These are phyloP conservation scores for Globisporangium iwayamae DNA, from an alignment of 352 stramenopile species.

Conservation along the genomic window DNA sequence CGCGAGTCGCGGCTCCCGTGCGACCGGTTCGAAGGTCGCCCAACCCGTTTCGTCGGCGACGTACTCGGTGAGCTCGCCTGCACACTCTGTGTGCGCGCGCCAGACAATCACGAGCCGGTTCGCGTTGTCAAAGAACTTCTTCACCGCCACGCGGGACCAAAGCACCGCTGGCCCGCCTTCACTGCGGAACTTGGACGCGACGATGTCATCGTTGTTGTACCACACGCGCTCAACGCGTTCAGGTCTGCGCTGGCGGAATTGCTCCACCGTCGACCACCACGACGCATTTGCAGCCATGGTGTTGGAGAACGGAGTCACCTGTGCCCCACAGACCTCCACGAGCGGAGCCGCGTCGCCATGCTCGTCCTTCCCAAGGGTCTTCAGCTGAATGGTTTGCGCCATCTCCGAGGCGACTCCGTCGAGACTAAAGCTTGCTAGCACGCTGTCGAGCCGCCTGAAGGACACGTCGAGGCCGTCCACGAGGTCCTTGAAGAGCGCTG, in stretches of 20 bases:
- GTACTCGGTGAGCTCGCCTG: not conserved
- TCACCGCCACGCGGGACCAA: not conserved
- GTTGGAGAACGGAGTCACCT: not conserved
- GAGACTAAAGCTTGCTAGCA: not conserved
- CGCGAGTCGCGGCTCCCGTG: not conserved
- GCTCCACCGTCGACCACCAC: not conserved
- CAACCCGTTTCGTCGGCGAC: not conserved
- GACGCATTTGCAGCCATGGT: not conserved
- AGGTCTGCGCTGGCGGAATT: not conserved
- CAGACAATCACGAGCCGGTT: constrained; percentile 4
- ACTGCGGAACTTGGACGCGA: not conserved
- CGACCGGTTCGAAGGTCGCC: not conserved
- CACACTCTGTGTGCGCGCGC: not conserved
- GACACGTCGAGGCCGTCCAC: not conserved
- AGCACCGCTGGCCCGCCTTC: not conserved
- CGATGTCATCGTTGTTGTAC: not conserved
- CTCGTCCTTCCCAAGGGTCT: not conserved
- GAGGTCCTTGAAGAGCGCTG: not conserved
- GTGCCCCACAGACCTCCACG: not conserved
- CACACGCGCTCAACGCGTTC: not conserved
- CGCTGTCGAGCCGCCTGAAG: not conserved
- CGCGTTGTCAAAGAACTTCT: constrained; percentile 4
- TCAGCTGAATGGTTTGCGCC: not conserved
- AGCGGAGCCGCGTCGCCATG: not conserved
- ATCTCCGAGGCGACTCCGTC: not conserved